Base-by-base conservation (phyloP, 306 rosid genomes). In the Cicer arietinum region DNA sequence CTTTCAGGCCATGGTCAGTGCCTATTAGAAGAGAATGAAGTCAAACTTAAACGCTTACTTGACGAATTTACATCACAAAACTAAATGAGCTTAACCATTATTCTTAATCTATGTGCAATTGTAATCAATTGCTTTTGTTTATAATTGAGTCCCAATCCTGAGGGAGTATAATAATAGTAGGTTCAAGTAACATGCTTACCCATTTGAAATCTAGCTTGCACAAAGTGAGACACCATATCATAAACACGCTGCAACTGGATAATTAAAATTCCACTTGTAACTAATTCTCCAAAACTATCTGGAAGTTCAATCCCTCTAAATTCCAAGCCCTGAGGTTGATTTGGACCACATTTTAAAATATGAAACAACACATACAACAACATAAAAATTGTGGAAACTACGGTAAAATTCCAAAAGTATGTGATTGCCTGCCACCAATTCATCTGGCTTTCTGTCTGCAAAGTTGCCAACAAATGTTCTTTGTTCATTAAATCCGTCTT, bases 251-350 rank as follows among this genome's bases (percentile, higher is more conserved):
- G 82, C 79, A 90, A 74, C 74, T 83, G 94, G 65, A 88, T 73
- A 79, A 84, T 68, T 25, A 91, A 81, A 75, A 91, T 71, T 69
- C 91, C 96, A 84, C 93, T 69, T 11, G 88, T 81, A 79, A 94
- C 52, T 41, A 94, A 73, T 80, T 94, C 97, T 57, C 96, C 97
- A 3, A 90, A 64, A 77, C 86, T 91, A 79, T 94, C 96, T 14
- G 98, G 98, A 82, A 94, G 80, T 71, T 94, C 96, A 66, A 94
- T 67, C 74, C 97, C 98, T 14, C 61, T 20, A 72, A 90, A 86
- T 65, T 94, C 98, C 84, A 91, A 83, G 65, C 97, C 96, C 74
- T 66, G 90, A 41, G 46, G 76, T 65, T 41, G 63, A 39, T 85
- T 82, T 20, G 89, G 83, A 60, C 88, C 75, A 50, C 90, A 90